Base-by-base conservation (phyloP, 169 alveolate genomes). In the Cryptosporidium bovis region DNA sequence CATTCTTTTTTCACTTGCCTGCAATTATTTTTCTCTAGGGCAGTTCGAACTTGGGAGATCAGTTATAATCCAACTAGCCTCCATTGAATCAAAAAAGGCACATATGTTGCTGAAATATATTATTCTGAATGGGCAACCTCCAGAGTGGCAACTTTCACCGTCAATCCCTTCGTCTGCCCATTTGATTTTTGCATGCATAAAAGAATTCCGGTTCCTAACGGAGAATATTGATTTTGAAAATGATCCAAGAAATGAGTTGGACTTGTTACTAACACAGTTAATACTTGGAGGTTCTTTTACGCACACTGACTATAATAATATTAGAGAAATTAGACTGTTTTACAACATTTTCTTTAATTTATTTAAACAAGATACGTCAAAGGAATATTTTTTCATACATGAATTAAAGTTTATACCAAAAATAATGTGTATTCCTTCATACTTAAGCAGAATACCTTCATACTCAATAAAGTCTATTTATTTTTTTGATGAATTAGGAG, bases 21-120 rank as follows among this genome's bases (percentile, higher is more conserved):
- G 87, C 33, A 77, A 77, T 24, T 77, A 77, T 77, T 71, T 77
- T 77, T 77, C 87, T 13, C 10, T 77, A 10, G 87, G 87, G 20
- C 87, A 77, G 64, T 77, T 60, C 56, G 87, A 77, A 20, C 16
- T 77, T 15, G 87, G 77, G 13, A 56, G 87, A 60, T 56, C 87
- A 31, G 33, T 27, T 56, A 60, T 77, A 24, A 27, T 27, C n/a
- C 87, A 77, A 20, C 64, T 77, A 27, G 24, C 27, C 24, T 44
- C 18, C 40, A 10, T 62, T 0, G 56, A 77, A 33, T 62, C 44
- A 16, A 77, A 66, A 46, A 58, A 27, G n/a, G 87, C 40, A 15
- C 36, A n/a, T 60, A 46, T 44, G 8, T 20, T 77, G 36, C 40
- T 77, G 16, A 29, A 12, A n/a, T 58, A 58, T n/a, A 77, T 77